Base-by-base conservation (phyloP, 2,329 filamentous ascomycete species). In the Beauveria caledonica region DNA sequence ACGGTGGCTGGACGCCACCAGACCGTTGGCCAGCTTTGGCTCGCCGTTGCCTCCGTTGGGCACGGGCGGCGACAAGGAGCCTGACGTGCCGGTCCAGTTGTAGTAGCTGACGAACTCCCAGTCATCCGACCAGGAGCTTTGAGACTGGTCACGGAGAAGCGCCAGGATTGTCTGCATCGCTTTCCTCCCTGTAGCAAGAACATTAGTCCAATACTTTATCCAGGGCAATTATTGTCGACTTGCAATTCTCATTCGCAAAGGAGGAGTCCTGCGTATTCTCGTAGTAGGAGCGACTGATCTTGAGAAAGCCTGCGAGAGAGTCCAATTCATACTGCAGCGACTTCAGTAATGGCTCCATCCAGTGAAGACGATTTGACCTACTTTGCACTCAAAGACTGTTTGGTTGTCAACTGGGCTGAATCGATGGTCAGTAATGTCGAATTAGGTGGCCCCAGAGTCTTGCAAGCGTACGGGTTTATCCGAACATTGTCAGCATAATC, bases 251-350 rank as follows among this genome's bases (percentile, higher is more conserved):
- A 55, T 70, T 69, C 42, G 92, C 92, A 50, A 88, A 88, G 61
- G 82, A 82, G 2, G 80, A 81, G 21, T 89, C 90, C 0, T 81
- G 81, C 0, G 89, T 92, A 63, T 84, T 80, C 27, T 82, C 79
- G 72, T 90, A 82, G 74, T 94, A 96, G 62, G 92, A 86, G 53
- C 89, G 87, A 2, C 85, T 86, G 4, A 96, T 80, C 46, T 89
- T 85, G n/a, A 96, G 80, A 72, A 96, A 96, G 48, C 89, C 86
- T 0, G 91, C 91, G 2, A 96, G 82, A 8, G 90, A 93, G 76
- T 96, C 92, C 42, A 96, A 83, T 74, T 96, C 92, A 73, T 93
- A 96, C 75, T 96, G 92, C 5, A 39, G 15, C 36, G 2, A 23
- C 7, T 8, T 51, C 21, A 61, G 58, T 15, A 3, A 4, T 39